Evolutionary conservation across 495 filamentous ascomycete genomes (phyloP).

Genomic region (Penicillium taxi): DNA sequence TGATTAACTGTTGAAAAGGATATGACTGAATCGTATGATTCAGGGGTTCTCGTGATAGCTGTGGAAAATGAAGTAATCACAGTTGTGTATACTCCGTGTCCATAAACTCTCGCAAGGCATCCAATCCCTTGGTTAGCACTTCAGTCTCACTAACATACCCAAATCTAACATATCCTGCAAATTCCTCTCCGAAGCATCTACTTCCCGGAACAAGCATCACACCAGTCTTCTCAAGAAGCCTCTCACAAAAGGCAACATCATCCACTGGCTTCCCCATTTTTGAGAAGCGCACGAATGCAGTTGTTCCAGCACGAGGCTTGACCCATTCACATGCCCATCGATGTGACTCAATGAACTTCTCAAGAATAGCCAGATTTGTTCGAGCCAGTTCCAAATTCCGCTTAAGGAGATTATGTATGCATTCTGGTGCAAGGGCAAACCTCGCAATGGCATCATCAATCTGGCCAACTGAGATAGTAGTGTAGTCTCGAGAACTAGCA

Average conservation of each 20-base stretch:
- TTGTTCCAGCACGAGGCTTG: slow-evolving; percentile 76
- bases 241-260: slow-evolving; percentile 63
- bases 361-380: slow-evolving; percentile 60
- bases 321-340: slow-evolving; percentile 59
- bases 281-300: slow-evolving; percentile 66
- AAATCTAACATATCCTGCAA: slow-evolving; percentile 70
- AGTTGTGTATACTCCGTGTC: slow-evolving; percentile 39
- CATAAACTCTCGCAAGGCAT: slow-evolving; percentile 55
- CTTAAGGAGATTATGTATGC: slow-evolving; percentile 57
- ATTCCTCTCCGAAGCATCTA: slow-evolving; percentile 70
- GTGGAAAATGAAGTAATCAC: neutral
- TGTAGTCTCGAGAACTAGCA: slow-evolving; percentile 67
- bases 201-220: slow-evolving; percentile 77
- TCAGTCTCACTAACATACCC: slow-evolving; percentile 70
- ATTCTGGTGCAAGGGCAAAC: slow-evolving; percentile 56
- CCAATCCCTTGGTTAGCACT: slow-evolving; percentile 59
- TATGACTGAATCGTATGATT: no score
- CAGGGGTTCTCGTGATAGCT: no score
- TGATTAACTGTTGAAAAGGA: no score
- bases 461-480: slow-evolving; percentile 75
- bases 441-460: slow-evolving; percentile 74
- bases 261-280: slow-evolving; percentile 59
- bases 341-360: slow-evolving; percentile 59
- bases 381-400: slow-evolving; percentile 66
- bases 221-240: slow-evolving; percentile 58